Base-by-base conservation (phyloP, 371 early-diverging fungal genomes). In the Gilbertella persicaria region DNA sequence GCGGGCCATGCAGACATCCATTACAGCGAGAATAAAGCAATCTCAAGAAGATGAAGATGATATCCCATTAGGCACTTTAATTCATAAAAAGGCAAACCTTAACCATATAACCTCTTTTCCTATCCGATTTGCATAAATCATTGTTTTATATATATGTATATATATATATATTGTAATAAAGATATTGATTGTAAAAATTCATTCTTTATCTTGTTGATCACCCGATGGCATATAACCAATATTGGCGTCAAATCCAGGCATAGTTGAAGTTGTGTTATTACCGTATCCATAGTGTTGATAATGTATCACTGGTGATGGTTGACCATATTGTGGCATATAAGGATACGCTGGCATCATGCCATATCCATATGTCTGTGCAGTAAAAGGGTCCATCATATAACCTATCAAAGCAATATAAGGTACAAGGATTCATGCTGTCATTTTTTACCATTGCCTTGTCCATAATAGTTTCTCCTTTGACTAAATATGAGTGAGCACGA, bases 1-100 rank as follows among this genome's bases (percentile, higher is more conserved):
- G 24, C 14, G 20, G 7, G 8, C 41, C 16, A 17, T 20, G 17
- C 13, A 38, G n/a, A n/a, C n/a, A n/a, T n/a, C n/a, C n/a, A 5
- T 16, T n/a, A 16, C 17, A n/a, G 5, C 38, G 38, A 38, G 38
- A 38, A 9, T n/a, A 26, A 17, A 13, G 25, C n/a, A 38, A 14
- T 13, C 40, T 9, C 41, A 35, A 17, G 52, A 50, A 28, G 58
- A 51, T 16, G 58, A 58, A 10, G 58, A 58, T 23, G 38, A 58
- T 35, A 20, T 58, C 0, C 58, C 58, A 23, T 36, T 58, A 24
- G 50, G 52, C 1, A 40, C 58, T 25, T 16, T 58, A 16, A 38
- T 58, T n/a, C n/a, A n/a, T n/a, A n/a, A n/a, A n/a, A n/a, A n/a
- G n/a, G n/a, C n/a, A n/a, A n/a, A n/a, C n/a, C n/a, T n/a, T n/a